Percentiles rank a stretch among this genome's conserved stretches.
Evolutionary conservation across 192 early-diverging fungal species (phyloP).

Genomic region (Geosiphon pyriformis): DNA sequence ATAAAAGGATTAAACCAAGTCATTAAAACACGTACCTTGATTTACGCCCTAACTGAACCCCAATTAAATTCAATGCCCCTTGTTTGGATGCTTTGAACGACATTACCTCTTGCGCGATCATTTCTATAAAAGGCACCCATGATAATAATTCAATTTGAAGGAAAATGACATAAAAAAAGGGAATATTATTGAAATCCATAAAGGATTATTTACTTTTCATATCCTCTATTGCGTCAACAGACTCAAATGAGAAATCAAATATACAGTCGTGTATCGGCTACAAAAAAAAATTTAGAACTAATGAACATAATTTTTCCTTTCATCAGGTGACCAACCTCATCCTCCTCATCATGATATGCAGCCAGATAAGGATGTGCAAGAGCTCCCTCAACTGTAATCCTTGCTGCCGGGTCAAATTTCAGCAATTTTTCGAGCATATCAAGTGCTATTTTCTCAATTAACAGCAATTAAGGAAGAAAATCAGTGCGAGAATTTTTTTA

Average conservation of each 20-base stretch:
- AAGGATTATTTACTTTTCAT: conserved; percentile 60
- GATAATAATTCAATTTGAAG: conserved; percentile 34
- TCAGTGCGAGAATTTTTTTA: too few relatives aligned
- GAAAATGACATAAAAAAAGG: conserved; percentile 45
- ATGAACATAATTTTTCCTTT: background rate
- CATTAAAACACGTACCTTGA: conserved; percentile 36
- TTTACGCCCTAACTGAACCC: conserved; percentile 35
- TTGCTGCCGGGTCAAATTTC: conserved; percentile 86
- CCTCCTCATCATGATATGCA: conserved; percentile 85
- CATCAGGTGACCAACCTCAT: conserved; percentile 65
- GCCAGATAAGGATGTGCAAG: conserved; percentile 89
- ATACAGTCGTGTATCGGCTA: conserved; percentile 56
- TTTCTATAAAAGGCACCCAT: conserved; percentile 48
- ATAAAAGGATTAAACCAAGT: too few relatives aligned
- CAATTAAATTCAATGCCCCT: conserved; percentile 34
- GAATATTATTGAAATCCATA: too few relatives aligned
- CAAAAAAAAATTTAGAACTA: background rate
- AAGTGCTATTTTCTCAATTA: conserved; percentile 54
- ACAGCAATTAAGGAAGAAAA: too few relatives aligned
- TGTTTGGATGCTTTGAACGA: conserved; percentile 68
- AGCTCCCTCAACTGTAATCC: conserved; percentile 91
- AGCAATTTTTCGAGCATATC: conserved; percentile 84
- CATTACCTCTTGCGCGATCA: conserved; percentile 78
- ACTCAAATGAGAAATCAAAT: conserved; percentile 87
- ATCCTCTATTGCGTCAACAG: conserved; percentile 65